These are phyloP conservation scores for Panellus pusillus DNA, from an alignment of 768 basidiomycete species.

Conservation along the genomic window DNA sequence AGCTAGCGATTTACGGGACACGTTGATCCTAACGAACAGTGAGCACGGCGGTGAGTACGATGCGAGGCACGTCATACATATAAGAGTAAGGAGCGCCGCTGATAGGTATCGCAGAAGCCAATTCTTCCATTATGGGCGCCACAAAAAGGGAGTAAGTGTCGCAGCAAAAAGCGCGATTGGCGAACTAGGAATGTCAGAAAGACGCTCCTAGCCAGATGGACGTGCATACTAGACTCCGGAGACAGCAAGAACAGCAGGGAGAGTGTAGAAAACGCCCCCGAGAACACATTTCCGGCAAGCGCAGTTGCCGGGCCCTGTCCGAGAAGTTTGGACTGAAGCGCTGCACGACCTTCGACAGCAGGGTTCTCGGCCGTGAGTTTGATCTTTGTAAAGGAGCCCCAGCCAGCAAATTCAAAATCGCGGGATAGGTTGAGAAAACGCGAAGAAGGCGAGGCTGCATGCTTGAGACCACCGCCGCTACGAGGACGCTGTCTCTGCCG, in stretches of 20 bases:
- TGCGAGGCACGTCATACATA: slow-evolving; percentile 47
- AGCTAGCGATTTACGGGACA: slow-evolving; percentile 61
- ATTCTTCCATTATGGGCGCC: slow-evolving; percentile 74
- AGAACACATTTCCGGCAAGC: slow-evolving; percentile 65
- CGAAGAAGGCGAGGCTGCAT: slow-evolving; percentile 44
- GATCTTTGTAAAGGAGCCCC: slow-evolving; percentile 55
- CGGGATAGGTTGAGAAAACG: slow-evolving; percentile 62
- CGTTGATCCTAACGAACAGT: slow-evolving; percentile 47
- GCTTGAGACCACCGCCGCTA: slow-evolving; percentile 44
- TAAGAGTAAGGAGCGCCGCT: slow-evolving; percentile 74
- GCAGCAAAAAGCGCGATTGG: slow-evolving; percentile 69
- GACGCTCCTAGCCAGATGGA: neutral
- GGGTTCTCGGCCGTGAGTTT: slow-evolving; percentile 46
- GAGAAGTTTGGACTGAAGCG: slow-evolving; percentile 38
- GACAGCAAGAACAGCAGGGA: slow-evolving; percentile 63
- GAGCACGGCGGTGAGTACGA: neutral
- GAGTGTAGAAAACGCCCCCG: slow-evolving; percentile 67
- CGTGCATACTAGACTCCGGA: slow-evolving; percentile 60
- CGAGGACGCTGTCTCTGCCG: slow-evolving; percentile 53
- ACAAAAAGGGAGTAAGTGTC: slow-evolving; percentile 61
- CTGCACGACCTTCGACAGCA: slow-evolving; percentile 28
- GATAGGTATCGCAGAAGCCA: slow-evolving; percentile 67
- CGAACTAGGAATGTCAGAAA: slow-evolving; percentile 40
- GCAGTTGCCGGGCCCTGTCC: slow-evolving; percentile 68
- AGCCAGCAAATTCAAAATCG: slow-evolving; percentile 73